A percentile compares a stretch with the other conserved stretches of the same genome.
Evolutionary conservation across 2,329 filamentous ascomycete genomes (phyloP).

Genomic region (Dendrostoma leiphaemia): DNA sequence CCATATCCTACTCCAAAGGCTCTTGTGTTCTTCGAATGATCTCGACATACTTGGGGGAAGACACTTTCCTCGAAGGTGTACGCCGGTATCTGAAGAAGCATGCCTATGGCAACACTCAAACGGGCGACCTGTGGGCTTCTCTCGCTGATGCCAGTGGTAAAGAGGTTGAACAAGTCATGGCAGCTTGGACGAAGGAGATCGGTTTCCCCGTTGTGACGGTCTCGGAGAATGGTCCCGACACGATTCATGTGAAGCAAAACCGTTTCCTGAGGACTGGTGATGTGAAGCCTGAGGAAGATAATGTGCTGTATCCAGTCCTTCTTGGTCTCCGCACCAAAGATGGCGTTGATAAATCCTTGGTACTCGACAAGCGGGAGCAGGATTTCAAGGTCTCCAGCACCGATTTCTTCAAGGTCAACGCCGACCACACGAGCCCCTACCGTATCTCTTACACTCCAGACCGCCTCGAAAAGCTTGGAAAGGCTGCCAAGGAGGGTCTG

Average conservation of each 20-base stretch:
- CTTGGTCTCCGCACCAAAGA: conserved; percentile 80
- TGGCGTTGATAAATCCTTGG: conserved; percentile 75
- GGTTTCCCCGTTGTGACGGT: conserved; percentile 90
- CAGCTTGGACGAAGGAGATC: conserved; percentile 95
- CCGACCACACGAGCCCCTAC: conserved; percentile 90
- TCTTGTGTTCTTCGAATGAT: conserved; percentile 97
- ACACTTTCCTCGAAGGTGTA: conserved; percentile 88
- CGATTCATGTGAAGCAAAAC: conserved; percentile 89
- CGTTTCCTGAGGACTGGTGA: conserved; percentile 91
- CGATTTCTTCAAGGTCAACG: conserved; percentile 96
- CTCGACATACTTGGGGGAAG: conserved; percentile 90
- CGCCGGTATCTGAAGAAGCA: conserved; percentile 91
- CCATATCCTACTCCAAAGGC: conserved; percentile 96
- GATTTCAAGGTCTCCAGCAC: conserved; percentile 74
- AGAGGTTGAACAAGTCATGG: conserved; percentile 85
- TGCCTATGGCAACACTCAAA: conserved; percentile 93
- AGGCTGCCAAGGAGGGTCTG: conserved; percentile 77
- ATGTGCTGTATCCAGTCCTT: conserved; percentile 86
- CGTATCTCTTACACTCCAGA: conserved; percentile 84
- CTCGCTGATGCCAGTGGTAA: conserved; percentile 88
- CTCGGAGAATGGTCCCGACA: conserved; percentile 68
- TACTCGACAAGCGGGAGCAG: conserved; percentile 68
- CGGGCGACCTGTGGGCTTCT: conserved; percentile 85
- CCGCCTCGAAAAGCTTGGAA: conserved; percentile 81
- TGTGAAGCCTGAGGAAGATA: conserved; percentile 88